Percentiles rank a stretch among this genome's conserved stretches.
Evolutionary conservation across 2,329 filamentous ascomycete genomes (phyloP).

Genomic region (Lomentospora prolificans): DNA sequence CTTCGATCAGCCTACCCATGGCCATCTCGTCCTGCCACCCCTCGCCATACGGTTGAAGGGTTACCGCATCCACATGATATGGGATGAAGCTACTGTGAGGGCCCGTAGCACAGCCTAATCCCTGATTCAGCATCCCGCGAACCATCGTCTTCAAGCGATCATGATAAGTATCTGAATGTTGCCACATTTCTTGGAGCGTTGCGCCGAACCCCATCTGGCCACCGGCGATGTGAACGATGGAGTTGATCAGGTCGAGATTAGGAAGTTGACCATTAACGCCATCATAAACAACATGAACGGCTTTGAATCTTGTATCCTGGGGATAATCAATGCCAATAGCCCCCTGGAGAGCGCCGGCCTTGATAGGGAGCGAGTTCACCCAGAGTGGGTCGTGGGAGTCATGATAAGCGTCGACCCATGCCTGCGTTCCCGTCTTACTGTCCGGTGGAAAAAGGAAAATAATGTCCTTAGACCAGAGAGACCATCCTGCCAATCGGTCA

Average conservation of each 20-base stretch:
- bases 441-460: conserved; percentile 85
- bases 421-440: conserved; percentile 81
- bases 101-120: conserved; percentile 77
- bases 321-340: conserved; percentile 91
- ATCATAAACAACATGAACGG: conserved; percentile 86
- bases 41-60: conserved; percentile 77
- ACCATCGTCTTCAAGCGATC: conserved; percentile 82
- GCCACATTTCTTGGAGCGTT: conserved; percentile 79
- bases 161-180: conserved; percentile 68
- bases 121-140: conserved; percentile 86
- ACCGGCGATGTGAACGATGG: conserved; percentile 74
- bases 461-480: conserved; percentile 97
- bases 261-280: conserved; percentile 92
- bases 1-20: conserved; percentile 80
- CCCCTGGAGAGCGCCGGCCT: conserved; percentile 87
- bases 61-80: conserved; percentile 95
- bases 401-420: conserved; percentile 97
- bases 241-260: conserved; percentile 93
- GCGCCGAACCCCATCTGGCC: conserved; percentile 87
- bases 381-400: conserved; percentile 66
- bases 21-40: conserved; percentile 99
- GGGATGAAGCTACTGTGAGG: conserved; percentile 94
- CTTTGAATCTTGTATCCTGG: conserved; percentile 73
- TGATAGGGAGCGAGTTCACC: conserved; percentile 71
- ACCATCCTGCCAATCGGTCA: conserved; percentile 56